These are phyloP conservation scores for Colletotrichum liaoningense DNA, from an alignment of 2,329 filamentous ascomycete species.

Conservation along the genomic window DNA sequence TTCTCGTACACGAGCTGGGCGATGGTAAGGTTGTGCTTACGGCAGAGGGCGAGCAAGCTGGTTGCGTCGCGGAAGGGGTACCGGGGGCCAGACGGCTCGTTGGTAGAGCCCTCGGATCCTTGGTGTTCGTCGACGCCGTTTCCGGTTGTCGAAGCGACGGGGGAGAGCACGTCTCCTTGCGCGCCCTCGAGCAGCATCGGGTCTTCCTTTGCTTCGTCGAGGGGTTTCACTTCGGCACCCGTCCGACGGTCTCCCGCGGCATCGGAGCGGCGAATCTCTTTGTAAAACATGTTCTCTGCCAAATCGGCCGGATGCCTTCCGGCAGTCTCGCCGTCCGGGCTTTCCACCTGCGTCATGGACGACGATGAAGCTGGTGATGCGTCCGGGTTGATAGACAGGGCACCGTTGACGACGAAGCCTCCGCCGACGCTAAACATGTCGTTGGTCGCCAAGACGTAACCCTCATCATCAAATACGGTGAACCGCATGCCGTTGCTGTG, in stretches of 20 bases:
- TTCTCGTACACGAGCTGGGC: slow-evolving; percentile 64
- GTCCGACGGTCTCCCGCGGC: slow-evolving; percentile 58
- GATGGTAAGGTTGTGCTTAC: slow-evolving; percentile 63
- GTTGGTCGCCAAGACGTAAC: slow-evolving; percentile 59
- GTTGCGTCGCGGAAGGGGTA: slow-evolving; percentile 60
- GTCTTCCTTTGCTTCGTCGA: slow-evolving; percentile 39
- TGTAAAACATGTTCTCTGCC: slow-evolving; percentile 64
- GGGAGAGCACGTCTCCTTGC: neutral
- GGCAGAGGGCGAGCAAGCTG: slow-evolving; percentile 58
- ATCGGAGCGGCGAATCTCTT: slow-evolving; percentile 59
- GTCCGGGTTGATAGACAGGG: slow-evolving; percentile 55
- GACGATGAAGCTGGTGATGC: slow-evolving; percentile 32
- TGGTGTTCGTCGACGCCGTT: slow-evolving; percentile 8
- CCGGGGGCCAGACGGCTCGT: slow-evolving; percentile 44
- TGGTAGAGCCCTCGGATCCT: slow-evolving; percentile 28
- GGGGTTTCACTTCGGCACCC: slow-evolving; percentile 54
- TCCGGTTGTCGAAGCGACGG: neutral
- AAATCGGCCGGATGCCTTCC: slow-evolving; percentile 56
- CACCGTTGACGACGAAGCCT: slow-evolving; percentile 64
- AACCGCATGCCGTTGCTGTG: slow-evolving; percentile 66
- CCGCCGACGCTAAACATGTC: slow-evolving; percentile 64
- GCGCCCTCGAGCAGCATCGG: slow-evolving; percentile 12
- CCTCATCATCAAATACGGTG: slow-evolving; percentile 60
- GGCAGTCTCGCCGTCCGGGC: slow-evolving; percentile 25
- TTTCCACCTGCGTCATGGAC: slow-evolving; percentile 37